phyloP scores from a whole-genome alignment of 345 rosid genomes.

The Noccaea bulbosa region DNA sequence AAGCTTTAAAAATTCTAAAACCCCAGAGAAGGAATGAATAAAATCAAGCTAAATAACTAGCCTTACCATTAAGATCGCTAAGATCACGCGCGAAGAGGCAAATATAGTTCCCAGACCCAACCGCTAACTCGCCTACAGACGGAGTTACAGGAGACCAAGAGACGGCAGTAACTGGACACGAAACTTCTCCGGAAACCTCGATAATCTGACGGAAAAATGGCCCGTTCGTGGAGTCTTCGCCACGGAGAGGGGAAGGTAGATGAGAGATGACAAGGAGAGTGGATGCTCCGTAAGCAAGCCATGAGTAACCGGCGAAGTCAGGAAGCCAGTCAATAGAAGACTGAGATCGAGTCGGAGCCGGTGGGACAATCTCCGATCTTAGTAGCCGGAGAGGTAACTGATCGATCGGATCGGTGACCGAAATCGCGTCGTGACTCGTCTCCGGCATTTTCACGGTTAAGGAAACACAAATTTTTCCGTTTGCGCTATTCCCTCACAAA shows the following conservation, averaged over 20 bases:
- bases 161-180: conserved; percentile 62
- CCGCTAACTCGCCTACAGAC: conserved; percentile 82
- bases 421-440: conserved; percentile 42
- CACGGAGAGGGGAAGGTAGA: conserved; percentile 82
- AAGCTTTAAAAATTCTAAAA: background rate
- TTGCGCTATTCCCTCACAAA: too few relatives aligned
- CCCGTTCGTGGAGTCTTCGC: conserved; percentile 57
- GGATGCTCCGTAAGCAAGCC: conserved; percentile 94
- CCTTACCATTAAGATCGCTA: conserved; percentile 54
- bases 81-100: conserved; percentile 57
- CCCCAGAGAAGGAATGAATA: background rate
- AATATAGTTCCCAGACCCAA: conserved; percentile 62
- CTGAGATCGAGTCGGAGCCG: conserved; percentile 67
- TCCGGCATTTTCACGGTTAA: conserved; percentile 51
- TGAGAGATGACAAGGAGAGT: conserved; percentile 86
- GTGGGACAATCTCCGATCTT: conserved; percentile 67
- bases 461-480: conserved; percentile 24
- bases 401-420: conserved; percentile 53
- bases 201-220: conserved; percentile 79
- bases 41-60: background rate
- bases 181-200: conserved; percentile 57
- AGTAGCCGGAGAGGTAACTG: conserved; percentile 64
- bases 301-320: conserved; percentile 82
- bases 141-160: conserved; percentile 80
- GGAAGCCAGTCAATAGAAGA: conserved; percentile 86